Base-by-base conservation (phyloP, 23 red algal genomes). In the Pyropia haitanensis region DNA sequence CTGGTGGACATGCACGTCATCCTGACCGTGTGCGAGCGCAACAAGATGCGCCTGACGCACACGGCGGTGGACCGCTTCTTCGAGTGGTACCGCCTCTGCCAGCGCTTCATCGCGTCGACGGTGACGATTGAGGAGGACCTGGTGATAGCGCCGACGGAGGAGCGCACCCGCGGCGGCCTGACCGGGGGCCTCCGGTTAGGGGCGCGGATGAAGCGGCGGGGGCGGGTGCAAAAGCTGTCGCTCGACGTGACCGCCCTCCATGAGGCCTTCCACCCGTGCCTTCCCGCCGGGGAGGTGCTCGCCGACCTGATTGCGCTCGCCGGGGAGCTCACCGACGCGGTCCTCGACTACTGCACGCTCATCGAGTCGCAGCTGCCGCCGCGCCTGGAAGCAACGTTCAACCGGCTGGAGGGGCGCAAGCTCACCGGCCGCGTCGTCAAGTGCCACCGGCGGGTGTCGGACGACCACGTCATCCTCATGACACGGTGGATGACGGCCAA, bases 401-500 rank as follows among this genome's bases (percentile, higher is more conserved):
- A 70, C 22, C 53, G 63, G 16, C 18, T 53, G 49, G 81, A 68
- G 18, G 46, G 67, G 1, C 58, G 76, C 5, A 87, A 87, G 33
- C 56, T 66, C 14, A 76, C 60, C 19, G 54, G 69, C 18, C 31
- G 64, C 51, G 24, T 75, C 16, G 64, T 87, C 7, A 75, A 64
- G 53, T 72, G 76, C 49, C 44, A 68, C 34, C 71, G 67, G 60
- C 63, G 75, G 27, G 81, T 70, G 21, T 76, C 74, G 20, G 61
- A 75, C 33, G 81, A 87, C 58, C 76, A 76, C 59, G 53, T 87
- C 16, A 72, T 72, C 50, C 58, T 87, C 28, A 76, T 76, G 33
- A 87, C 81, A n/a, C 65, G 81, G 67, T 87, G 81, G 81, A 87
- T 87, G 81, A 49, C 70, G 51, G 10, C 25, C 16, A 64, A 60